Conservation (phyloP, 345 rosid genomes). For the Eucalyptus camaldulensis region DNA sequence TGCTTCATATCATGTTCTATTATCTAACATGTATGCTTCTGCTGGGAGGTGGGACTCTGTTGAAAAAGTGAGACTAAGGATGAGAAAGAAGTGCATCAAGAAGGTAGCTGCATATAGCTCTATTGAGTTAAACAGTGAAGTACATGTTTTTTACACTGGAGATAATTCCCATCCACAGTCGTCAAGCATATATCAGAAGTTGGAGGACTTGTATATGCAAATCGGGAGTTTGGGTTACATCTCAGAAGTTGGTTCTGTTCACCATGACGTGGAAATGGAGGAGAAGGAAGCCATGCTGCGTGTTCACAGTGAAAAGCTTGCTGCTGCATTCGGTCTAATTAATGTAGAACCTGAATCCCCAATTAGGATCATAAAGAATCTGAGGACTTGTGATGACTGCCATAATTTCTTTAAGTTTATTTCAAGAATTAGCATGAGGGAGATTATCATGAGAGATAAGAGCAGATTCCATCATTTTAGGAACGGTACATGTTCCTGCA, state of each 20-base stretch:
- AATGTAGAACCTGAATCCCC: constrained; percentile 12
- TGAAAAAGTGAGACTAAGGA: constrained; percentile 22
- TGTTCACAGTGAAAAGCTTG: constrained; percentile 65
- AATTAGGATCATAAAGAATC: constrained; percentile 44
- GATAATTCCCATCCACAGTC: constrained; percentile 45
- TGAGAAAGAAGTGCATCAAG: constrained; percentile 32
- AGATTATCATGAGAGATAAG: constrained; percentile 58
- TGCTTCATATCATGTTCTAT: constrained; percentile 31
- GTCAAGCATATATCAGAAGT: constrained; percentile 20
- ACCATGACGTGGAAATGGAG: constrained; percentile 52
- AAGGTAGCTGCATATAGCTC: constrained; percentile 48
- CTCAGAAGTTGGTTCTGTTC: constrained; percentile 31
- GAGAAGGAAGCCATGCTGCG: constrained; percentile 41
- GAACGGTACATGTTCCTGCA: constrained; percentile 49
- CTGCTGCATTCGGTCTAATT: constrained; percentile 32
- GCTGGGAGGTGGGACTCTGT: constrained; percentile 37
- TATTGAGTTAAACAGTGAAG: constrained; percentile 20
- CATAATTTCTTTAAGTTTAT: constrained; percentile 48
- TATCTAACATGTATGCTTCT: constrained; percentile 43
- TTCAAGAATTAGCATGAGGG: constrained; percentile 29
- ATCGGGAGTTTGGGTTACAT: constrained; percentile 40
- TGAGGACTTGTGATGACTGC: constrained; percentile 68
- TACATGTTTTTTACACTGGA: constrained; percentile 44
- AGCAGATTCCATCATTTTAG: constrained; percentile 58
- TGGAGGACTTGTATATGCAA: constrained; percentile 26